Base-by-base conservation (phyloP, 371 early-diverging fungal genomes). In the Mucor piriformis region DNA sequence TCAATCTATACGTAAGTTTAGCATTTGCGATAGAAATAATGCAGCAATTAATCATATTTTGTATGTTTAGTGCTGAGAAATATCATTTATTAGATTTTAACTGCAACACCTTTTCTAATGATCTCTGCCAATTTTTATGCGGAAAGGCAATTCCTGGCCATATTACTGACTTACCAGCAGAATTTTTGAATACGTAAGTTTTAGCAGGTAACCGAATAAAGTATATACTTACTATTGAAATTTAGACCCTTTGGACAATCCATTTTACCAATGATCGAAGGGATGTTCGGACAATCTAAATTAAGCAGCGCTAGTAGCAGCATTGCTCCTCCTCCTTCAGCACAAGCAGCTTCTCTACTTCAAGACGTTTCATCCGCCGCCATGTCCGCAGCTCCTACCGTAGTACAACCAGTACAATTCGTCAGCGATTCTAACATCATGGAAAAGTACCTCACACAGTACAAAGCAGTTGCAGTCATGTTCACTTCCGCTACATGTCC, bases 51-150 rank as follows among this genome's bases (percentile, higher is more conserved):
- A n/a, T n/a, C n/a, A n/a, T n/a, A n/a, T n/a, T n/a, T n/a, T n/a
- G n/a, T n/a, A n/a, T n/a, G n/a, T n/a, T n/a, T n/a, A 73, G 76
- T 3, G 87, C 89, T 0, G 93, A 90, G 15, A 88, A 88, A 59
- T 96, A 96, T 61, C 95, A 96, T 68, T 67, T 96, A 38, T 79
- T 96, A 21, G 92, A 94, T 64, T 90, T 91, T 72, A 95, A 95
- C 73, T 95, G 95, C 81, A 95, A 93, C 68, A 86, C 77, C 18
- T 92, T 92, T 56, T 76, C 89, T 4, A 88, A 88, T 54, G 85
- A 85, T 37, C 70, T 93, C 0, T 91, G 92, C 63, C 83, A 88
- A 48, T 92, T 96, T 63, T 79, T 96, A 34, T 88, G 88, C 0
- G 94, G 93, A 3, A 75, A 79, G 57, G 53, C 63, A 13, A 93